Evolutionary conservation across 202 grass and related monocot genomes (phyloP).

Genomic region (Zizania palustris): DNA sequence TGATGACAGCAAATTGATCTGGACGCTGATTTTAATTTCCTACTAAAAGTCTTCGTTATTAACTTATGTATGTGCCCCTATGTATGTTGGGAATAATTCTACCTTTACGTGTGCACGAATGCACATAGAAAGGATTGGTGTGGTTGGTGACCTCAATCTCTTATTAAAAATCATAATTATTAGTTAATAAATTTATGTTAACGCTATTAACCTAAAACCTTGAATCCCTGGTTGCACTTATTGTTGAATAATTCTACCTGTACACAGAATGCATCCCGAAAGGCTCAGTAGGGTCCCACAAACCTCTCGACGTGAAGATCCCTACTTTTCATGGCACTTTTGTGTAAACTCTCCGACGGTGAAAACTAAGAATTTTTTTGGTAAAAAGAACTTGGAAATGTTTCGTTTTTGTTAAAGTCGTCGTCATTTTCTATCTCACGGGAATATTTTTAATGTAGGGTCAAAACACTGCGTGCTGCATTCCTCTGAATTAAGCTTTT

Average conservation of each 20-base stretch:
- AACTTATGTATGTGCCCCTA: too few species aligned
- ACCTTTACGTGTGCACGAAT: too few species aligned
- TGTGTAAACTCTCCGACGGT: conserved; percentile 8
- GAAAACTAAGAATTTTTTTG: background rate
- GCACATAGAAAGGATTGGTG: too few species aligned
- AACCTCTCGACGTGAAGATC: background rate
- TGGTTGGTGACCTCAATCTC: too few species aligned
- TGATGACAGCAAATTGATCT: too few species aligned
- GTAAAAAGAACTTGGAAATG: background rate
- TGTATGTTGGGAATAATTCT: too few species aligned
- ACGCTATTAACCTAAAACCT: too few species aligned
- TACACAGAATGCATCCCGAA: background rate
- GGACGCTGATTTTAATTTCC: too few species aligned
- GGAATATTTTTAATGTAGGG: background rate
- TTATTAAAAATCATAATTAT: too few species aligned
- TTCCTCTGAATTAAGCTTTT: background rate
- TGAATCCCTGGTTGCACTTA: too few species aligned
- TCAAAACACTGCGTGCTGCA: conserved; percentile 19
- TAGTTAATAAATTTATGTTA: too few species aligned
- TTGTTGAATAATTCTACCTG: background rate
- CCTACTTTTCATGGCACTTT: conserved; percentile 1
- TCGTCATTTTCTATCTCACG: background rate
- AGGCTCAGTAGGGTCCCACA: background rate
- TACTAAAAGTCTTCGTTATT: too few species aligned
- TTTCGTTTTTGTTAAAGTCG: background rate